These are phyloP conservation scores for Diversispora eburnea DNA, from an alignment of 192 early-diverging fungal genomes.

Conservation along the genomic window DNA sequence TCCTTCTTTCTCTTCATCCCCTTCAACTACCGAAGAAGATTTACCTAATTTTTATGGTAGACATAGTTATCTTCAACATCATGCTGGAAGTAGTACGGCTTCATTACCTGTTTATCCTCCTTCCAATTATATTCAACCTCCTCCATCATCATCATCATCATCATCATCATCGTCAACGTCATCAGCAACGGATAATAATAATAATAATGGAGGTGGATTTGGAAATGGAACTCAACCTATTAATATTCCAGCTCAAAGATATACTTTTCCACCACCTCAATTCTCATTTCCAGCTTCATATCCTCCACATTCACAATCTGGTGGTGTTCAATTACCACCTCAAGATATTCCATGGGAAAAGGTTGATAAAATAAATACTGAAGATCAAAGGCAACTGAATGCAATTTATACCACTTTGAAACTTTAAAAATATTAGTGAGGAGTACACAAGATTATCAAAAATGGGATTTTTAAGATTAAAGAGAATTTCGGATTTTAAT, in stretches of 20 bases:
- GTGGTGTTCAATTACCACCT: constrained; percentile 15
- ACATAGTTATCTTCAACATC: constrained; percentile 6
- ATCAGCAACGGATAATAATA: too few relatives aligned
- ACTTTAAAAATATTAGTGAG: constrained; percentile 12
- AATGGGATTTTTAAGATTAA: not conserved
- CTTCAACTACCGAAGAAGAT: constrained; percentile 27
- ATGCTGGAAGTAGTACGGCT: not conserved
- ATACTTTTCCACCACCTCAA: constrained; percentile 19
- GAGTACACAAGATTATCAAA: not conserved
- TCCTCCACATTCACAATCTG: constrained; percentile 15
- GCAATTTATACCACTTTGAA: constrained; percentile 25
- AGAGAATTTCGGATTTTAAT: not conserved
- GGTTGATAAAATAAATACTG: constrained; percentile 3
- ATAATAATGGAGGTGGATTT: not conserved
- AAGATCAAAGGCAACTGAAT: constrained; percentile 26
- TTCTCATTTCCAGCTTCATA: constrained; percentile 17
- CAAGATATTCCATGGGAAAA: constrained; percentile 30
- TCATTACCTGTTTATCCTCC: constrained; percentile 23
- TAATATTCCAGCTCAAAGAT: constrained; percentile 27
- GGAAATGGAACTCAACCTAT: constrained; percentile 17
- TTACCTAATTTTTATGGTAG: constrained; percentile 3
- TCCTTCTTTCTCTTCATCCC: constrained; percentile 26
- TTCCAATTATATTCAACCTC: constrained; percentile 23
- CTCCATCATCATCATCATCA: too few relatives aligned
- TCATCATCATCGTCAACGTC: too few relatives aligned